These are phyloP conservation scores for Cerrena zonata DNA, from an alignment of 1,284 basidiomycete species.

Conservation along the genomic window DNA sequence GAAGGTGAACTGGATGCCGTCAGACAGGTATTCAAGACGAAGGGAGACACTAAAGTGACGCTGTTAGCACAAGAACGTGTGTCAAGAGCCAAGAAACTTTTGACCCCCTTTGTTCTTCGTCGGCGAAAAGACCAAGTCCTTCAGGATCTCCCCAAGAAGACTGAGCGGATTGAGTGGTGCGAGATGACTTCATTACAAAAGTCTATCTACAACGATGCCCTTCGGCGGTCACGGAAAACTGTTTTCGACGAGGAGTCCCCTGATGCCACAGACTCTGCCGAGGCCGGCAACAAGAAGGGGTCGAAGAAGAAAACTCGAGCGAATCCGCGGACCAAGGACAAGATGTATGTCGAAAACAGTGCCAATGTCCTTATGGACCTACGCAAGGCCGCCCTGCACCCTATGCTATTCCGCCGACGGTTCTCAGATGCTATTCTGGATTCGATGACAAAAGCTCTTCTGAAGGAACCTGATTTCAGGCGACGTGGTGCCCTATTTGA, in stretches of 20 bases:
- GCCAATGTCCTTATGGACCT: slow-evolving; percentile 94
- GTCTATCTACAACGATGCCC: slow-evolving; percentile 80
- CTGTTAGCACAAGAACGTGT: slow-evolving; percentile 87
- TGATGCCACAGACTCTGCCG: slow-evolving; percentile 29
- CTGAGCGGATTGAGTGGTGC: slow-evolving; percentile 90
- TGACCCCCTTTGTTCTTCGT: slow-evolving; percentile 96
- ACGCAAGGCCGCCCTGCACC: slow-evolving; percentile 92
- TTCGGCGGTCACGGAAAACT: slow-evolving; percentile 80
- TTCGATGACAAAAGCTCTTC: slow-evolving; percentile 72
- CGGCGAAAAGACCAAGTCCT: slow-evolving; percentile 94
- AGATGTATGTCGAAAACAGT: slow-evolving; percentile 71
- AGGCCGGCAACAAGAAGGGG: slow-evolving; percentile 19
- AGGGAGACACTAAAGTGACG: slow-evolving; percentile 80
- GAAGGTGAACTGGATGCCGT: slow-evolving; percentile 70
- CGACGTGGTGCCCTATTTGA: slow-evolving; percentile 74
- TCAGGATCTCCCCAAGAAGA: slow-evolving; percentile 87
- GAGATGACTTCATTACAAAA: slow-evolving; percentile 83
- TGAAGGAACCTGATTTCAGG: slow-evolving; percentile 88
- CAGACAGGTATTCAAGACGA: slow-evolving; percentile 94
- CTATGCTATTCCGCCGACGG: slow-evolving; percentile 84
- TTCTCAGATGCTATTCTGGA: slow-evolving; percentile 78
- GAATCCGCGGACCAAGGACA: slow-evolving; percentile 50
- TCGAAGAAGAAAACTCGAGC: slow-evolving; percentile 45
- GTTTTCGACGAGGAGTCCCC: slow-evolving; percentile 52
- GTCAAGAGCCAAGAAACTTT: slow-evolving; percentile 95